Evolutionary conservation across 768 basidiomycete genomes (phyloP).

Genomic region (Hirschioporus abietinus): DNA sequence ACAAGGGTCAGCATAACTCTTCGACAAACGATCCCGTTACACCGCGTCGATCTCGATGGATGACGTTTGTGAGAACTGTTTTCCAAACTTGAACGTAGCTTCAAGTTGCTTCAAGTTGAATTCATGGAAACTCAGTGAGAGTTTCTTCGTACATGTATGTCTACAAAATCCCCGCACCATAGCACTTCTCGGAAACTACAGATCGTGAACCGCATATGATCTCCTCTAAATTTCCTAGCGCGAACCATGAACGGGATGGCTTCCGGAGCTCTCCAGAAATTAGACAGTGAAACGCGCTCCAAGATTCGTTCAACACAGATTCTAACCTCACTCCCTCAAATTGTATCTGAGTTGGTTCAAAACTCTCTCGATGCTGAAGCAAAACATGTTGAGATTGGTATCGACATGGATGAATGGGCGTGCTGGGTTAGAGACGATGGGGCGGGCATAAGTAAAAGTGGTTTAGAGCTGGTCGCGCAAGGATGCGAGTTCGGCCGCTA

Average conservation of each 20-base stretch:
- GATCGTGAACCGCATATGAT: not conserved
- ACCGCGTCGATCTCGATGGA: not conserved
- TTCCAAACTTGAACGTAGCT: not conserved
- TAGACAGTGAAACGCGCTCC: constrained; percentile 40
- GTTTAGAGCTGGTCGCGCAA: constrained; percentile 48
- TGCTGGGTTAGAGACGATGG: constrained; percentile 90
- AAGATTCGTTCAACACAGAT: constrained; percentile 80
- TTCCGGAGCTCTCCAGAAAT: not conserved
- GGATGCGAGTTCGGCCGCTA: constrained; percentile 56
- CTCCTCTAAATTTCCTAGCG: not conserved
- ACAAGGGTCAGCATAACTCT: not conserved
- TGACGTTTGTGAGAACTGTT: not conserved
- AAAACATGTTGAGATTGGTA: constrained; percentile 57
- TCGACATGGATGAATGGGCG: constrained; percentile 74
- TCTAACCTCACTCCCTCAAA: constrained; percentile 72
- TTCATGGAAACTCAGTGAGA: no score
- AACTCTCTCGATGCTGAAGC: constrained; percentile 86
- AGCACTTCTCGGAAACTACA: not conserved
- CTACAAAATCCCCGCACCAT: not conserved
- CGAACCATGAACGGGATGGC: not conserved
- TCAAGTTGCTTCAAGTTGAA: no score
- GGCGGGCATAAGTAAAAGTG: constrained; percentile 59
- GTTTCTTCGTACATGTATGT: no score
- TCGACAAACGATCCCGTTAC: not conserved
- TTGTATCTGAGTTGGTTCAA: constrained; percentile 83